Evolutionary conservation across 495 filamentous ascomycete species (phyloP).

Genomic region (Xylaria castorea): DNA sequence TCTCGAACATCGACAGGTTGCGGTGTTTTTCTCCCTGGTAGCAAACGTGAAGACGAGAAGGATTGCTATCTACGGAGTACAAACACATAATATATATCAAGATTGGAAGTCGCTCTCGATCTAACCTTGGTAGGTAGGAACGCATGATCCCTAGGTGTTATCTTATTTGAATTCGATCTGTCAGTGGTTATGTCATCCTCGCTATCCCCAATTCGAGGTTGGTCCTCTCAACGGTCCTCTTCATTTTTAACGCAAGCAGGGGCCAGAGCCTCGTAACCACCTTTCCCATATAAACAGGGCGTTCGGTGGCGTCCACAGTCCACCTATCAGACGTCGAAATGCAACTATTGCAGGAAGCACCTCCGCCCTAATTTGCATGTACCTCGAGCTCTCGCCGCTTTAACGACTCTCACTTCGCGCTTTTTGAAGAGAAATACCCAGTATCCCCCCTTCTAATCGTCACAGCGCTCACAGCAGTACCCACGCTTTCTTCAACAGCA

Average conservation of each 20-base stretch:
- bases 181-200: too few species aligned
- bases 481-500: constrained; percentile 11
- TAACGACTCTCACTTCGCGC: constrained; percentile 14
- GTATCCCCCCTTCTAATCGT: not conserved
- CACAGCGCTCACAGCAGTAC: constrained; percentile 6
- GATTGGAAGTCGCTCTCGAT: not conserved
- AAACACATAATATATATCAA: not conserved
- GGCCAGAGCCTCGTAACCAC: not conserved
- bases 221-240: too few species aligned
- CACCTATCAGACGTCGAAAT: not conserved
- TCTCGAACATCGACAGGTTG: not conserved
- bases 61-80: not conserved
- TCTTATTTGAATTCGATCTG: too few species aligned
- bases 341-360: not conserved
- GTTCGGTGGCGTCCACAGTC: constrained; percentile 9
- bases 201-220: not conserved
- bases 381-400: constrained; percentile 25
- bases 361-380: constrained; percentile 36
- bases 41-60: not conserved
- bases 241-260: not conserved
- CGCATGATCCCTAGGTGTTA: too few species aligned
- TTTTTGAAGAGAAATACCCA: constrained; percentile 33
- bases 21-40: not conserved
- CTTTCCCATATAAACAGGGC: constrained; percentile 23
- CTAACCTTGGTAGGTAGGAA: not conserved